Evolutionary conservation across 2,329 filamentous ascomycete genomes (phyloP), one percentile per base, ranked within the genome.

Genomic region (Aspergillus ustus): DNA sequence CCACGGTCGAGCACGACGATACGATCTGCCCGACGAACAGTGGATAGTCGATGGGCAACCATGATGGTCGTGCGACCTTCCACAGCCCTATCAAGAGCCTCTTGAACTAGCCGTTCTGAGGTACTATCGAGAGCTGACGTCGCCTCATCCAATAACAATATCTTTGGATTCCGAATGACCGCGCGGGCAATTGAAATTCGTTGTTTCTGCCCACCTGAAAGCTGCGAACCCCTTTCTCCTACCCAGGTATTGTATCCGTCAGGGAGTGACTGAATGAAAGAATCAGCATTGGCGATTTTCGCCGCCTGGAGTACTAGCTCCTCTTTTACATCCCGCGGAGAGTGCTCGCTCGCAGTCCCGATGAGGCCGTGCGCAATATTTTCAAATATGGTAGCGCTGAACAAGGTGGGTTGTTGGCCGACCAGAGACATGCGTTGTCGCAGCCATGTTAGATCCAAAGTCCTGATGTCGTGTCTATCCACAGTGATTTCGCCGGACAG

Each of bases 161-260:
- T 89, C 80, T 93, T 96, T 0, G 94, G 94, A 69, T 97, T 91
- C n/a, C 91, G 94, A 31, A 97, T 92, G 60, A 97, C 87, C 44
- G 93, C 93, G 71, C 93, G 85, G 7, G 94, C 93, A 76, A 98
- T 97, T 13, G 94, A 93, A 72, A 98, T 96, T 69, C 95, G 91
- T 78, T 98, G 95, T 77, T 97, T 97, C 78, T 99, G 95, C 37
- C 95, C 95, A 74, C 95, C 95, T 59, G 92, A 96, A 7, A 99
- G 84, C 55, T 97, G 80, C 73, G 97, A 96, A 8, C 95, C 95
- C 64, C 93, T 89, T 77, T 98, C 93, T 60, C 95, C 95, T n/a
- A 98, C 94, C 67, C 96, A 89, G 0, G 95, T 98, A 67, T 97
- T 87, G 70, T 98, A 98, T 2, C 91, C 91, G 67, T 98, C 91